phyloP scores from a whole-genome alignment of 305 asterid species.

The Solanum hybrid region DNA sequence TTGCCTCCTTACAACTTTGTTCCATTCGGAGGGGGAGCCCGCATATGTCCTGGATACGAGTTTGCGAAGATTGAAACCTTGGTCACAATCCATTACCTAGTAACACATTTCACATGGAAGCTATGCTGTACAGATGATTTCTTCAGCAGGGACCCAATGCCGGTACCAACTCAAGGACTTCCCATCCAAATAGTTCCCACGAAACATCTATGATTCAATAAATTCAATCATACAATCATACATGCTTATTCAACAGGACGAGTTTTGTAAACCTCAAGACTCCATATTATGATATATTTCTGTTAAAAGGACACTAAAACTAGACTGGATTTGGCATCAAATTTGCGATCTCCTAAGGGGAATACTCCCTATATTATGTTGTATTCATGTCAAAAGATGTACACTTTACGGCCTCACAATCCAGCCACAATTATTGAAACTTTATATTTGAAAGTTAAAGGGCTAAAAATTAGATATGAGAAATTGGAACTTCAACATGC shows the following conservation, averaged over 20 bases:
- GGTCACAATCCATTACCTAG: conserved; percentile 39
- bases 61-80: conserved; percentile 55
- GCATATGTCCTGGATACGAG: conserved; percentile 69
- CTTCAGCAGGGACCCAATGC: conserved; percentile 54
- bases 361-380: not conserved
- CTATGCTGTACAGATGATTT: conserved; percentile 32
- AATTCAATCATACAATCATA: not conserved
- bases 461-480: not conserved
- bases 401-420: not conserved
- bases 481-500: not conserved
- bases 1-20: conserved; percentile 48
- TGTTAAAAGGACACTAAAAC: not conserved
- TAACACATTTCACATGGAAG: conserved; percentile 51
- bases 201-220: not conserved
- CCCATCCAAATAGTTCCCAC: conserved; percentile 36
- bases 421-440: not conserved
- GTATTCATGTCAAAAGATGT: not conserved
- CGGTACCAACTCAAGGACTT: conserved; percentile 48
- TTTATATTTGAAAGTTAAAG: not conserved
- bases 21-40: conserved; percentile 64
- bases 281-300: not conserved
- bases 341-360: not conserved
- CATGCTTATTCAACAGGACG: not conserved
- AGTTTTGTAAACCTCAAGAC: not conserved
- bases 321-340: not conserved